These are phyloP conservation scores for Trametes meyenii DNA, from an alignment of 768 basidiomycete species.

Conservation along the genomic window DNA sequence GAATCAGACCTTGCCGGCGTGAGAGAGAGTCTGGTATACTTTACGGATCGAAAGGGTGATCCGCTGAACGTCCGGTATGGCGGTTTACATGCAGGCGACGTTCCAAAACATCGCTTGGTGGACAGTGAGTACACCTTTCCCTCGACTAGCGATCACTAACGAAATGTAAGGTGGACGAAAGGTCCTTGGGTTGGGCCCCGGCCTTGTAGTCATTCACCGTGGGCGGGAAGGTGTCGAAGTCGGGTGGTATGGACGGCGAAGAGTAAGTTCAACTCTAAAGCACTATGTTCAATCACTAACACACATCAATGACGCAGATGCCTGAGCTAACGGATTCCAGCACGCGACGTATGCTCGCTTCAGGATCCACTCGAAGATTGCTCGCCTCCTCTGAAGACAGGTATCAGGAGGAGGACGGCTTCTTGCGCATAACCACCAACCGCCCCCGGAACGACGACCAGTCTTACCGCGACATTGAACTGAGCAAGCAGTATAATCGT, in stretches of 20 bases:
- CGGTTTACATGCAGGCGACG: conserved; percentile 58
- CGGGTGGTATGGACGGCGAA: conserved; percentile 38
- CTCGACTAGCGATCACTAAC: conserved; percentile 48
- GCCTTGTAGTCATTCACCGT: conserved; percentile 50
- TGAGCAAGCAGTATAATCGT: conserved; percentile 27
- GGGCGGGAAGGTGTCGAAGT: conserved; percentile 61
- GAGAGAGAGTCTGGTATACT: conserved; percentile 44
- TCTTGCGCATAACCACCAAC: conserved; percentile 58
- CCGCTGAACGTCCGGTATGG: conserved; percentile 67
- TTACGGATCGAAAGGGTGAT: conserved; percentile 71
- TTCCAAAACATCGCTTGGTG: conserved; percentile 67
- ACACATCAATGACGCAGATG: conserved; percentile 35
- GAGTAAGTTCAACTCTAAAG: conserved; percentile 37
- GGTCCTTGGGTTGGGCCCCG: conserved; percentile 62
- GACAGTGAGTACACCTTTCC: conserved; percentile 48
- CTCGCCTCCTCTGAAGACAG: conserved; percentile 38
- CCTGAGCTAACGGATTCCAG: conserved; percentile 60
- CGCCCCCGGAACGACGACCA: conserved; percentile 38
- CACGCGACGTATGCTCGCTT: conserved; percentile 55
- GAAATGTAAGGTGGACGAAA: conserved; percentile 55
- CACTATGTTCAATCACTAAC: neutral
- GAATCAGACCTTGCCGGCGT: conserved; percentile 28
- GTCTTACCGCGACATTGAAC: conserved; percentile 55
- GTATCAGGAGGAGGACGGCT: conserved; percentile 68
- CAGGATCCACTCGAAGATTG: conserved; percentile 55